These are phyloP conservation scores for Didymella keratinophila DNA, from an alignment of 2,329 filamentous ascomycete species.

Conservation along the genomic window DNA sequence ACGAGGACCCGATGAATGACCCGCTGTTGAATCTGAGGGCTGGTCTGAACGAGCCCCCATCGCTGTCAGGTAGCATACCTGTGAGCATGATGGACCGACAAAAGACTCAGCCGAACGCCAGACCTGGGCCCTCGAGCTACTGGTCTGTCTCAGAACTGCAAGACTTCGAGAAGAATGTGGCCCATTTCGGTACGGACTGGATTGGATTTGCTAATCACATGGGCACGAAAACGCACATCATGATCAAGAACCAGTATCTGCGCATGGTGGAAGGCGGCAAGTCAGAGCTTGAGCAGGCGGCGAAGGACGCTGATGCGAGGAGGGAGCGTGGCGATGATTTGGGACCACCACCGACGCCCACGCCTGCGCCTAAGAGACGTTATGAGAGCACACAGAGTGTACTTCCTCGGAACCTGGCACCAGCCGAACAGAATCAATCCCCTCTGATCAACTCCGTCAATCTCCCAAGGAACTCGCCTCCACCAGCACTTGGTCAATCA, in stretches of 20 bases:
- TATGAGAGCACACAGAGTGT: slow-evolving; percentile 54
- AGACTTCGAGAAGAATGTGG: slow-evolving; percentile 76
- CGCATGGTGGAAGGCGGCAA: slow-evolving; percentile 56
- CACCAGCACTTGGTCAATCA: slow-evolving; percentile 32
- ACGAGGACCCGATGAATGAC: slow-evolving; percentile 44
- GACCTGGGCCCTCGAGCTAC: slow-evolving; percentile 77
- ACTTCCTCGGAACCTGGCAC: slow-evolving; percentile 54
- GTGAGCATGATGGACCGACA: slow-evolving; percentile 48
- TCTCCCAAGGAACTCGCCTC: slow-evolving; percentile 52
- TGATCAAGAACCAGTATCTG: slow-evolving; percentile 67
- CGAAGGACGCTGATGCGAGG: slow-evolving; percentile 53
- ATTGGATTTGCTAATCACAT: slow-evolving; percentile 76
- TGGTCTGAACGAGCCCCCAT: slow-evolving; percentile 8
- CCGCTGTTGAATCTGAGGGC: slow-evolving; percentile 21
- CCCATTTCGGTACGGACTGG: slow-evolving; percentile 82
- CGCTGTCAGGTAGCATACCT: slow-evolving; percentile 22
- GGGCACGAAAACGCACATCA: slow-evolving; percentile 85
- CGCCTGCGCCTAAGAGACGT: slow-evolving; percentile 56
- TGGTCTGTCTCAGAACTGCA: slow-evolving; percentile 85
- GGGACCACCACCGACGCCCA: slow-evolving; percentile 59
- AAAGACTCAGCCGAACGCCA: slow-evolving; percentile 47
- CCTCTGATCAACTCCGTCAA: slow-evolving; percentile 34
- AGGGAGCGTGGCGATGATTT: slow-evolving; percentile 56
- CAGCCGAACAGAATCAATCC: slow-evolving; percentile 54
- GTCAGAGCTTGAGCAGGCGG: slow-evolving; percentile 53